Percentiles rank a stretch among this genome's conserved stretches.
These are phyloP conservation scores for Pseudevernia furfuracea DNA, from an alignment of 495 filamentous ascomycete genomes.

Conservation along the genomic window DNA sequence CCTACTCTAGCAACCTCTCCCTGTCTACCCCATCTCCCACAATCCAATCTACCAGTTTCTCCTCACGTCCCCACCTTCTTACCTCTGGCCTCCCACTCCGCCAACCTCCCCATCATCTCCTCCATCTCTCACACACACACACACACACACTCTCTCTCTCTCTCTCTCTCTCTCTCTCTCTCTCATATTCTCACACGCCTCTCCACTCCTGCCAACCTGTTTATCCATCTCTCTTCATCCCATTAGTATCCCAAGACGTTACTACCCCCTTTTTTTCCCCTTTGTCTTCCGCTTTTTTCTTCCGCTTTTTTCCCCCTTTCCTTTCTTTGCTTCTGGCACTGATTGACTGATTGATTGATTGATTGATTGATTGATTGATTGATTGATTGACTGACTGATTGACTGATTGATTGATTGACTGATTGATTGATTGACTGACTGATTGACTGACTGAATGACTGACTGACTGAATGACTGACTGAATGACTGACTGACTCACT, in stretches of 20 bases:
- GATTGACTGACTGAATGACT: too few relatives aligned
- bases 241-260: too few relatives aligned
- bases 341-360: too few relatives aligned
- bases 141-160: background rate
- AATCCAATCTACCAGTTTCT: rapidly evolving
- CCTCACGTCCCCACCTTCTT: background rate
- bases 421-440: too few relatives aligned
- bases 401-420: too few relatives aligned
- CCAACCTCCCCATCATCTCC: background rate
- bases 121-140: background rate
- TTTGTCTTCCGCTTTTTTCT: background rate
- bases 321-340: too few relatives aligned
- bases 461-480: too few relatives aligned
- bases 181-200: background rate
- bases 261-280: background rate
- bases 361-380: too few relatives aligned
- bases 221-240: background rate
- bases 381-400: too few relatives aligned
- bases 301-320: background rate
- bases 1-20: background rate
- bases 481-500: background rate
- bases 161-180: background rate
- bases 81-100: background rate
- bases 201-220: background rate
- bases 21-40: background rate